Conservation (phyloP, 2,329 filamentous ascomycete genomes). For the Xylaria sp. region DNA sequence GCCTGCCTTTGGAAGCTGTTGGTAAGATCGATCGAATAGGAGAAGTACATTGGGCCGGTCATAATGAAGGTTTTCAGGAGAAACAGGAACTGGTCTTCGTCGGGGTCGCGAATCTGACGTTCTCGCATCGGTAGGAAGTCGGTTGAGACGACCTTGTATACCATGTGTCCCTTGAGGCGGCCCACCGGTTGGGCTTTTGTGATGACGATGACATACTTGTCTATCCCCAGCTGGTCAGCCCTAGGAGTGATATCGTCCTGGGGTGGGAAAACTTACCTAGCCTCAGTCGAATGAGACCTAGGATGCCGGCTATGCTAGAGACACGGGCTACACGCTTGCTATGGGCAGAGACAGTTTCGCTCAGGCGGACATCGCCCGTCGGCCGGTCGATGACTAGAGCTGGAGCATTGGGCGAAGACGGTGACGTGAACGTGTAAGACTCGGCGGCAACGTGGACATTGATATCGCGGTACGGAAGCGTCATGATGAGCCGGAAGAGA, state of each 20-base stretch:
- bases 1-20: constrained; percentile 97
- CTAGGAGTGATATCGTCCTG: background rate
- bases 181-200: constrained; percentile 93
- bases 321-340: constrained; percentile 78
- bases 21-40: constrained; percentile 95
- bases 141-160: constrained; percentile 91
- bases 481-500: constrained; percentile 46
- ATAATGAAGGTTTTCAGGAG: constrained; percentile 85
- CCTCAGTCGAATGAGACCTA: constrained; percentile 92
- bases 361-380: constrained; percentile 87
- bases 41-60: constrained; percentile 94
- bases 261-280: constrained; percentile 70
- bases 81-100: constrained; percentile 90
- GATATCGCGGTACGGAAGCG: constrained; percentile 89
- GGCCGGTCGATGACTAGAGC: constrained; percentile 91
- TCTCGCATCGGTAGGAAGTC: constrained; percentile 96
- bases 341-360: constrained; percentile 79
- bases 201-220: constrained; percentile 98
- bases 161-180: constrained; percentile 92
- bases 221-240: constrained; percentile 51
- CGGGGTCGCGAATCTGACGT: constrained; percentile 87
- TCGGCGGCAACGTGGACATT: constrained; percentile 93
- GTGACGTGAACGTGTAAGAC: constrained; percentile 96
- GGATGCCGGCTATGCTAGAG: constrained; percentile 92
- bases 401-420: constrained; percentile 88